These are phyloP conservation scores for Boletus subcaerulescens DNA, from an alignment of 768 basidiomycete genomes.

Conservation along the genomic window DNA sequence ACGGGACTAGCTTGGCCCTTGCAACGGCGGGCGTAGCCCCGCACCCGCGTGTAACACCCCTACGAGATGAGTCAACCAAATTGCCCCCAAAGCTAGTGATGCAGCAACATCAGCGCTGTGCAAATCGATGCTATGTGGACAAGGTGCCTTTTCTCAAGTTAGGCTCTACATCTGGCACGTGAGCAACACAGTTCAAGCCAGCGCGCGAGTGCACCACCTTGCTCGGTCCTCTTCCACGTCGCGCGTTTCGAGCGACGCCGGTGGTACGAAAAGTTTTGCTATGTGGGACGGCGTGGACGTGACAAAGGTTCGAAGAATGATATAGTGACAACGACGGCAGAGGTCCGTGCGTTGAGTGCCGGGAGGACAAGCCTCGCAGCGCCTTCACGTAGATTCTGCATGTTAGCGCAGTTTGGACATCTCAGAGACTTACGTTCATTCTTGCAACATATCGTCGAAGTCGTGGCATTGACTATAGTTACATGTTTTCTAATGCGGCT, in stretches of 20 bases:
- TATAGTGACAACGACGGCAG: neutral
- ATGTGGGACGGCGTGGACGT: slow-evolving; percentile 1
- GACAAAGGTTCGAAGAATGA: slow-evolving; percentile 10
- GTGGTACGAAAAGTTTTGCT: slow-evolving; percentile 21
- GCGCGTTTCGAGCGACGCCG: slow-evolving; percentile 19
- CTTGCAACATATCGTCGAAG: neutral
- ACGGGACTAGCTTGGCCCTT: slow-evolving; percentile 91
- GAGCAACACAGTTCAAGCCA: too few species aligned
- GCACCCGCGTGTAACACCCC: too few species aligned
- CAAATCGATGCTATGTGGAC: too few species aligned
- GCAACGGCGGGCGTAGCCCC: slow-evolving; percentile 90
- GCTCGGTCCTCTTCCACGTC: neutral
- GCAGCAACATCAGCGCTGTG: too few species aligned
- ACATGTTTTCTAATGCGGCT: neutral
- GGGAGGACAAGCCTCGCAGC: slow-evolving; percentile 4
- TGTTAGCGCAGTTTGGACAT: too few species aligned
- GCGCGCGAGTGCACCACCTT: too few species aligned
- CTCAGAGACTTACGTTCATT: too few species aligned
- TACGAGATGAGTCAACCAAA: too few species aligned
- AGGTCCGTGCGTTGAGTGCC: slow-evolving; percentile 5
- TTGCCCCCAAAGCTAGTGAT: too few species aligned
- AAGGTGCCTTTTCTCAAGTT: too few species aligned
- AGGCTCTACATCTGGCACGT: too few species aligned
- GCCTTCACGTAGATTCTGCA: neutral
- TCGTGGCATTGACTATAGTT: neutral